Conservation (phyloP, 345 rosid species). For the Limnanthes douglasii region DNA sequence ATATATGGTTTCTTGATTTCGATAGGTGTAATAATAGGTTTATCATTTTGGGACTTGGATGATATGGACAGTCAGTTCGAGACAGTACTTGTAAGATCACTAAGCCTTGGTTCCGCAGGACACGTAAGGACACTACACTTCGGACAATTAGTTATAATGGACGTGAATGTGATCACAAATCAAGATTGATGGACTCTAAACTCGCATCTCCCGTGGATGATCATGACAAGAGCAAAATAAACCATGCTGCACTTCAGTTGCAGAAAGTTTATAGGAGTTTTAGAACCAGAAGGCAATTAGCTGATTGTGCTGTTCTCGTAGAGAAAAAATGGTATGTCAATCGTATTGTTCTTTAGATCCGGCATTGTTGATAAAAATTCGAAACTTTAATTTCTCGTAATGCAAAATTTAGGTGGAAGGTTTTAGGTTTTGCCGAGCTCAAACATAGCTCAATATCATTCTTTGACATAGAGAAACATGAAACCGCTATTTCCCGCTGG, state of each 20-base stretch:
- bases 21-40: constrained; percentile 19
- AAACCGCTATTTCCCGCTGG: constrained; percentile 86
- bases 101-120: constrained; percentile 10
- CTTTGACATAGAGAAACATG: constrained; percentile 65
- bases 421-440: constrained; percentile 85
- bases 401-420: constrained; percentile 54
- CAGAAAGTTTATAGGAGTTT: constrained; percentile 93
- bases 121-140: constrained; percentile 14
- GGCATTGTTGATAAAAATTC: not conserved
- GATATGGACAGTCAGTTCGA: constrained; percentile 14
- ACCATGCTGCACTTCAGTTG: constrained; percentile 62
- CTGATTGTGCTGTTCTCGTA: constrained; percentile 85
- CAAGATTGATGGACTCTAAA: constrained; percentile 7
- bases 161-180: constrained; percentile 10
- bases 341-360: too few species aligned
- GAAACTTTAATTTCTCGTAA: constrained; percentile 2
- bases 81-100: constrained; percentile 12
- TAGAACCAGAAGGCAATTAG: constrained; percentile 75
- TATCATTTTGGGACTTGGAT: constrained; percentile 14
- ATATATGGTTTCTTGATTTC: too few species aligned
- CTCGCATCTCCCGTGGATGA: constrained; percentile 7
- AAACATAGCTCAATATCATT: constrained; percentile 85
- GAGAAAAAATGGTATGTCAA: constrained; percentile 93
- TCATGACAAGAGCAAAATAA: constrained; percentile 5
- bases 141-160: constrained; percentile 27